These are phyloP conservation scores for Calonectria ilicicola DNA, from an alignment of 2,329 filamentous ascomycete species.

Conservation along the genomic window DNA sequence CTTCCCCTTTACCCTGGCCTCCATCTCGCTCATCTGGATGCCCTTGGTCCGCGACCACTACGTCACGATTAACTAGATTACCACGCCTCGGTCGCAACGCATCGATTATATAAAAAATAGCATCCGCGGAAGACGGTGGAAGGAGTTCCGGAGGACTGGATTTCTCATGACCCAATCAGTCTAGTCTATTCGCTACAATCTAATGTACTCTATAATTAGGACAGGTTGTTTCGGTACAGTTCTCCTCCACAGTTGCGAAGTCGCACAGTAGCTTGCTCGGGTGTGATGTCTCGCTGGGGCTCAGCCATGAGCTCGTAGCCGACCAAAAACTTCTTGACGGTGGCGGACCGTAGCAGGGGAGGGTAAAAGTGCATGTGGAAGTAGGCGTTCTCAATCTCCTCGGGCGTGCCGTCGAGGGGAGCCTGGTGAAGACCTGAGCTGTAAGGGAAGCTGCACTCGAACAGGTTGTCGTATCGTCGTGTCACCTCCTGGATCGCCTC, in stretches of 20 bases:
- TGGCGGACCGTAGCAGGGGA: slow-evolving; percentile 89
- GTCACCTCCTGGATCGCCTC: slow-evolving; percentile 90
- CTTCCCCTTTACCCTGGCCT: slow-evolving; percentile 66
- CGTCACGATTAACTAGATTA: slow-evolving; percentile 57
- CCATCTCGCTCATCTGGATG: slow-evolving; percentile 71
- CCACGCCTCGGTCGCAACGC: not conserved
- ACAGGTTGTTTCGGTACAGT: slow-evolving; percentile 78
- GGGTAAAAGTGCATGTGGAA: slow-evolving; percentile 99
- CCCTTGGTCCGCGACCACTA: slow-evolving; percentile 76
- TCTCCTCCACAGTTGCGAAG: slow-evolving; percentile 82
- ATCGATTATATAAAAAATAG: not conserved
- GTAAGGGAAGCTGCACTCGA: slow-evolving; percentile 97
- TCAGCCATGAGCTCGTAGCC: slow-evolving; percentile 97
- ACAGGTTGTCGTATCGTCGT: slow-evolving; percentile 94
- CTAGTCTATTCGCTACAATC: slow-evolving; percentile 17
- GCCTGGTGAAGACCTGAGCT: slow-evolving; percentile 98
- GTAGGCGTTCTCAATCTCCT: slow-evolving; percentile 89
- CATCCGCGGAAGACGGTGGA: not conserved
- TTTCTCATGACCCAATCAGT: not conserved
- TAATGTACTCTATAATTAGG: slow-evolving; percentile 35
- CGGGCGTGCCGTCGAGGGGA: slow-evolving; percentile 82
- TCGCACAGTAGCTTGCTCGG: slow-evolving; percentile 89
- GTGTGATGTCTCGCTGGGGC: slow-evolving; percentile 97
- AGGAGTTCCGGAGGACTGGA: not conserved
- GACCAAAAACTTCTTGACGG: slow-evolving; percentile 95